A percentile compares a stretch with the other conserved stretches of the same genome.
Conservation (phyloP, 139 green algal genomes). For the Chlamydomonas sp. region DNA sequence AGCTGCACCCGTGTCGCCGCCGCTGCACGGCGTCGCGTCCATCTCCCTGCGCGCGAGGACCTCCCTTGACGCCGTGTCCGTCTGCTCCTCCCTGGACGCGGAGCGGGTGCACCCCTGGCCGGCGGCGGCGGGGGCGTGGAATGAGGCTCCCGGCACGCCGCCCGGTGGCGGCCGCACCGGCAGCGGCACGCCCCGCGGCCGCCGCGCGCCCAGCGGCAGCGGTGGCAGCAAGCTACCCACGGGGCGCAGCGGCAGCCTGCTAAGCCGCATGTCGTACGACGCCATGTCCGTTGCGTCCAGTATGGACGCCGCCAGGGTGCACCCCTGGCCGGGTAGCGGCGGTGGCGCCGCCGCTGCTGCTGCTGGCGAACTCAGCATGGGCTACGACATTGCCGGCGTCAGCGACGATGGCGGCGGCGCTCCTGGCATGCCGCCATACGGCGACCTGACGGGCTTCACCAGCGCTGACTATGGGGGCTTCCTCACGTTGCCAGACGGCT, state of each 20-base stretch:
- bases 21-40: neutral
- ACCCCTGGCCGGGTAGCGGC: neutral
- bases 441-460: too few relatives aligned
- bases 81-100: neutral
- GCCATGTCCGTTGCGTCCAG: neutral
- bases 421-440: too few relatives aligned
- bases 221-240: too few relatives aligned
- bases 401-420: too few relatives aligned
- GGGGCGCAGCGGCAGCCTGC: too few relatives aligned
- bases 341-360: neutral
- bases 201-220: neutral
- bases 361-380: neutral
- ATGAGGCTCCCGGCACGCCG: neutral
- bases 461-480: too few relatives aligned
- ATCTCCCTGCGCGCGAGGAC: neutral
- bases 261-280: neutral
- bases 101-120: constrained; percentile 17
- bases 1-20: too few relatives aligned
- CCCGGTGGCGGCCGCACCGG: neutral
- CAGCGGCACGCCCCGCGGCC: neutral
- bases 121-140: too few relatives aligned
- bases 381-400: neutral
- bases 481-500: neutral
- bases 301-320: neutral
- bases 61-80: neutral